Evolutionary conservation across 2,329 filamentous ascomycete species (phyloP).

Genomic region (Pestalotiopsis sp.): DNA sequence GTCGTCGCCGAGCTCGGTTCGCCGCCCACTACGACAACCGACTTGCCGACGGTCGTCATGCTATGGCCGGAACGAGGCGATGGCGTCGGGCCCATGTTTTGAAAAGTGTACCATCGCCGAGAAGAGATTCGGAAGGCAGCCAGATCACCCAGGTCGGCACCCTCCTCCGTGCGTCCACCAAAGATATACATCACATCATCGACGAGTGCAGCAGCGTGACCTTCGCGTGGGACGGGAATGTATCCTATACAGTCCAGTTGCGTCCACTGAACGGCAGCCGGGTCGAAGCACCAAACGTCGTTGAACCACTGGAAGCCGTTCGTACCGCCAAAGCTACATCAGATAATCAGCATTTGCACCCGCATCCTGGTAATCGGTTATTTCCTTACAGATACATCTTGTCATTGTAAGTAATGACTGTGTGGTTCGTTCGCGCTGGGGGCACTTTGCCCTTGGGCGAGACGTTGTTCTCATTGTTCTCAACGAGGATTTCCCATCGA

Average conservation of each 20-base stretch:
- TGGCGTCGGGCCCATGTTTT: conserved; percentile 97
- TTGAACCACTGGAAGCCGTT: conserved; percentile 98
- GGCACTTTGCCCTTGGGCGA: conserved; percentile 69
- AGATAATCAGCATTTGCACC: background rate
- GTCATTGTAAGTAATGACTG: conserved; percentile 88
- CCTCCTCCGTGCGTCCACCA: conserved; percentile 92
- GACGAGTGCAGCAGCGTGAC: conserved; percentile 89
- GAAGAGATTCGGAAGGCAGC: conserved; percentile 77
- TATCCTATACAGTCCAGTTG: conserved; percentile 97
- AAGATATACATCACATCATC: conserved; percentile 99
- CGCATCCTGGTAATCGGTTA: background rate
- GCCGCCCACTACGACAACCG: conserved; percentile 88
- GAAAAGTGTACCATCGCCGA: conserved; percentile 96
- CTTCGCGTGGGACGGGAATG: conserved; percentile 90
- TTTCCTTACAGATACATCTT: conserved; percentile 83
- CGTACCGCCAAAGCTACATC: conserved; percentile 85
- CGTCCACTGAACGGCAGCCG: conserved; percentile 78
- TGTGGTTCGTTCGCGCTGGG: conserved; percentile 91
- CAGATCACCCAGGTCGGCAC: conserved; percentile 87
- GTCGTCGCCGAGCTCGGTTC: conserved; percentile 88
- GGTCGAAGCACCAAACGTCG: conserved; percentile 96
- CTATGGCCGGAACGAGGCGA: conserved; percentile 93
- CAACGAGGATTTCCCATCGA: conserved; percentile 90
- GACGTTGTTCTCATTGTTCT: conserved; percentile 67
- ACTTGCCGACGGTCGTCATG: conserved; percentile 94